Percentiles rank a stretch among this genome's conserved stretches.
phyloP scores from a whole-genome alignment of 2,329 filamentous ascomycete species.

The Stagonosporopsis rhizophila region DNA sequence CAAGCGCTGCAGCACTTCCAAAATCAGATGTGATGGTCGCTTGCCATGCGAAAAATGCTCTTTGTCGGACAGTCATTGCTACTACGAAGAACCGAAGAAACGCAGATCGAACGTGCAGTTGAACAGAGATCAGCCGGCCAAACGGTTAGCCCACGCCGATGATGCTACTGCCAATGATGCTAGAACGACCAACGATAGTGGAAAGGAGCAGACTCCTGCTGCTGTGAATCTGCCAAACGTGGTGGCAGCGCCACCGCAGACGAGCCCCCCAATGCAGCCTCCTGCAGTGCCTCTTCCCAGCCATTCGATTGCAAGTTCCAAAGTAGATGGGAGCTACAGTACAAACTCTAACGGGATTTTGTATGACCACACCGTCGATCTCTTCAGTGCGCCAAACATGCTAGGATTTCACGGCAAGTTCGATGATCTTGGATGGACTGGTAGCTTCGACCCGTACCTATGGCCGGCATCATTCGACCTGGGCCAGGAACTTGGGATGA shows the following conservation, averaged over 20 bases:
- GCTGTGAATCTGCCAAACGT: not conserved
- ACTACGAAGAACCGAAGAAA: constrained; percentile 5
- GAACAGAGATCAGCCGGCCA: not conserved
- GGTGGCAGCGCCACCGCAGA: not conserved
- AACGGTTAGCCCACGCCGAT: not conserved
- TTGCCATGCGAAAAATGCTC: constrained; percentile 1
- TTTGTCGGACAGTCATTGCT: not conserved
- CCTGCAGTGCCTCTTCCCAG: too few species aligned
- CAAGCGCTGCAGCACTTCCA: constrained; percentile 10
- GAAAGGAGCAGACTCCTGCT: not conserved
- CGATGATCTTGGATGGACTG: not conserved
- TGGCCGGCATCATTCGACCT: not conserved
- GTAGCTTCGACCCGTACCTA: not conserved
- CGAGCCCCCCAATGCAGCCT: not conserved
- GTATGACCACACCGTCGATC: not conserved
- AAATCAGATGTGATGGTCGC: constrained; percentile 9
- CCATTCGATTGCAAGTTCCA: not conserved
- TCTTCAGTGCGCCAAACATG: not conserved
- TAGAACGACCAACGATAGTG: not conserved
- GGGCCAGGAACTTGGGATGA: not conserved
- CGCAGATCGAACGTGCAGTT: not conserved
- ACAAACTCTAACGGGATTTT: not conserved
- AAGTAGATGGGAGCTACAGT: too few species aligned
- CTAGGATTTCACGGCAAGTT: not conserved
- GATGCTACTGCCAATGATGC: not conserved